Base-by-base conservation (phyloP, 169 alveolate species). In the Fabrea salina region DNA sequence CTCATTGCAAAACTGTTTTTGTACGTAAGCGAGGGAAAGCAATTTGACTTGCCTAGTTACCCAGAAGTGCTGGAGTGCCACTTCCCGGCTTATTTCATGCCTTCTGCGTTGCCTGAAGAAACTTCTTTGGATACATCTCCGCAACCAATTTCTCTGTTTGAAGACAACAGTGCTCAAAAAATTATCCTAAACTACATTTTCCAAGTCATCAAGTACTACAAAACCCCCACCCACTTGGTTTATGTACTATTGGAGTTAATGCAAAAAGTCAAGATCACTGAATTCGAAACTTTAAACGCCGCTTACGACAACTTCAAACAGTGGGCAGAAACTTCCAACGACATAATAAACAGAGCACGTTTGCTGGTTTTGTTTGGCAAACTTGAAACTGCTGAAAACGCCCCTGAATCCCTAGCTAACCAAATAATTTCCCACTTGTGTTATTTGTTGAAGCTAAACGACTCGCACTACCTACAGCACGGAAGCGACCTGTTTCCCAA, bases 41-140 rank as follows among this genome's bases (percentile, higher is more conserved):
- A 35, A 43, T 43, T 68, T 22, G n/a, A n/a, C n/a, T 30, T 32
- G 19, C 13, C 41, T 8, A 39, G n/a, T 7, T 68, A 43, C 4
- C 78, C 78, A 19, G 35, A 35, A n/a, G 40, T 43, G 40, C 44
- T 40, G 19, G 78, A 68, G 35, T 19, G n/a, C 16, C n/a, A 33
- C n/a, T 68, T 68, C 39, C 78, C 78, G 37, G 78, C 78, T n/a
- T 68, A 16, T 43, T 68, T 68, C 61, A 68, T 68, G 16, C 30
- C 78, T 0, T 57, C 37, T 13, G 61, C 25, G 13, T 35, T 32
- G n/a, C 50, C 27, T 16, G 78, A 68, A 1, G 27, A 19, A 19
- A n/a, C 35, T 40, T 25, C 19, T 19, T 13, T 64, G 19, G 13
- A 1, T 68, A 19, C 41, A 68, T 30, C 49, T 3, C n/a, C 53